Conservation (phyloP, 345 rosid genomes). For the Excoecaria cochinchinensis region DNA sequence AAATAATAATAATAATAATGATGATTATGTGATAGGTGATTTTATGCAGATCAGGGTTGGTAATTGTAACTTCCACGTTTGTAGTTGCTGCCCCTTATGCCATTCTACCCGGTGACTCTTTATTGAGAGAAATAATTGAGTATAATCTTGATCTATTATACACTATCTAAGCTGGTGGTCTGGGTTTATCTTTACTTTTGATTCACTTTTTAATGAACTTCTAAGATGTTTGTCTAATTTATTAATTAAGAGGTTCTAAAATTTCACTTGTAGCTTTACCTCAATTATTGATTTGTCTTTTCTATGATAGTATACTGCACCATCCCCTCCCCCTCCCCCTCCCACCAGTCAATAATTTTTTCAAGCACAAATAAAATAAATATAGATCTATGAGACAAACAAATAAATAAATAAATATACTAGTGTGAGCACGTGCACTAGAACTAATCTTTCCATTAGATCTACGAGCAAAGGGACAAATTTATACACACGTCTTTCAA, state of each 20-base stretch:
- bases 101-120: slow-evolving; percentile 54
- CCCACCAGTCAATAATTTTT: too few species aligned
- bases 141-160: slow-evolving; percentile 69
- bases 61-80: slow-evolving; percentile 76
- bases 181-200: slow-evolving; percentile 69
- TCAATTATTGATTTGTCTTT: too few species aligned
- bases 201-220: too few species aligned
- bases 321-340: too few species aligned
- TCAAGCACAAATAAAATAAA: not conserved
- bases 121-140: slow-evolving; percentile 42
- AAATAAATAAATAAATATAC: not conserved
- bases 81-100: slow-evolving; percentile 78
- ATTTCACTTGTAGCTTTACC: too few species aligned
- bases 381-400: too few species aligned
- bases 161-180: slow-evolving; percentile 66
- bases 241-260: too few species aligned
- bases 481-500: too few species aligned
- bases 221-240: too few species aligned
- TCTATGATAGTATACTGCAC: too few species aligned
- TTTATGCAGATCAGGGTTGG: slow-evolving; percentile 75
- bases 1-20: slow-evolving; percentile 1
- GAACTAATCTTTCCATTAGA: not conserved
- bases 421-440: not conserved
- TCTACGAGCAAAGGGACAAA: not conserved
- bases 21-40: slow-evolving; percentile 53